Evolutionary conservation across 1,284 basidiomycete genomes (phyloP), one percentile per base, ranked within the genome.

Genomic region (Sparassis latifolia): DNA sequence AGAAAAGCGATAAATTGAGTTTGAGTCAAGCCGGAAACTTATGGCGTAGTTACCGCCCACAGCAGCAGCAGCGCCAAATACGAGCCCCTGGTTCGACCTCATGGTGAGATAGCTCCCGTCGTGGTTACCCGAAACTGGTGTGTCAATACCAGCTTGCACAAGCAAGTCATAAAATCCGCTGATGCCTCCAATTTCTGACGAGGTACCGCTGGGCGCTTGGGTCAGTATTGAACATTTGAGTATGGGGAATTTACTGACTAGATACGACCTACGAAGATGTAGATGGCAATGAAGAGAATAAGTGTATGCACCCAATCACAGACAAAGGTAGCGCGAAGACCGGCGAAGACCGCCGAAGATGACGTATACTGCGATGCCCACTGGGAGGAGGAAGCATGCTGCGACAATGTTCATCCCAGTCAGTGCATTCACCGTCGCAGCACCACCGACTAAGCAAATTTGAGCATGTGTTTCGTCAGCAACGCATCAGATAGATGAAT

Each of bases 351-450:
- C 78, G 5, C 77, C 78, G 56, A 76, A 67, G 33, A 76, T 67
- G 41, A 75, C 74, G 48, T 74, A 74, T 35, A 71, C 62, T 4
- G 69, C 69, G 50, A 77, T 72, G 4, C 73, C 71, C 10, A 75
- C 62, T 1, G 84, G 85, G 10, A 89, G 82, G 29, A 92, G 72
- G 72, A 92, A 91, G 62, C 84, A 87, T 1, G 87, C 86, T 2
- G 89, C 89, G 51, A 87, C 75, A n/a, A 84, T 87, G 62, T 75
- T 80, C 84, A 92, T 90, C 0, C 88, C 89, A 0, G 92, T 93
- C 43, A 96, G 69, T 48, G 80, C 80, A 5, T 80, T 83, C 27
- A 92, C 87, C 0, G 89, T 90, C 0, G 88, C 89, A 0, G 81
- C 82, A 0, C 89, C 89, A 12, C 89, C 89, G 48, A 85, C 73